These are phyloP conservation scores for Pichia thaimueangensis DNA, from an alignment of 805 yeast genomes.

Conservation along the genomic window DNA sequence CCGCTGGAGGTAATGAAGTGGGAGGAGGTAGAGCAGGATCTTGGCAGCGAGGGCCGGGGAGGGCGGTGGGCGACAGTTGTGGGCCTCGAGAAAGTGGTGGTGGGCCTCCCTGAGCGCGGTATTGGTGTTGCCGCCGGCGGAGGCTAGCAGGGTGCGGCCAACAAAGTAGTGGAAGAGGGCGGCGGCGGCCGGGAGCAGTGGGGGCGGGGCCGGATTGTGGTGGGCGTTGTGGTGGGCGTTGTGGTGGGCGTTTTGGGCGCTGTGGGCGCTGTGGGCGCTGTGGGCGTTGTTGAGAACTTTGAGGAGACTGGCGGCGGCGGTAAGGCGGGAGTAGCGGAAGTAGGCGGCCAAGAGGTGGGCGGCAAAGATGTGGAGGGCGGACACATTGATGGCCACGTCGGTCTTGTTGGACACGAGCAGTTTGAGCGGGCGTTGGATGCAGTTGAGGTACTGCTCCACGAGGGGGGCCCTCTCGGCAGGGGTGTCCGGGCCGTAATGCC, in stretches of 20 bases:
- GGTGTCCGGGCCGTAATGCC: not conserved
- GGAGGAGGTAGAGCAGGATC: slow-evolving; percentile 4
- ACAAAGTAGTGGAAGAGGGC: slow-evolving; percentile 8
- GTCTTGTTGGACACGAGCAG: slow-evolving; percentile 8
- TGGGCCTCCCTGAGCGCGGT: too few species aligned
- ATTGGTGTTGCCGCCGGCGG: too few species aligned
- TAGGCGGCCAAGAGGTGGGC: slow-evolving; percentile 9
- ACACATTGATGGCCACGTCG: slow-evolving; percentile 5
- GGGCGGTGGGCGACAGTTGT: too few species aligned
- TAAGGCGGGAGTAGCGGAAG: slow-evolving; percentile 5
- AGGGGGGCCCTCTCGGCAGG: not conserved
- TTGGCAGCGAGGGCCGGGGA: too few species aligned
- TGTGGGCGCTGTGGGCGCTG: too few species aligned
- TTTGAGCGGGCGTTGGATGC: slow-evolving; percentile 8
- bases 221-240: too few species aligned
- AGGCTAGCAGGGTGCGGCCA: not conserved
- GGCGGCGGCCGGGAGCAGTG: too few species aligned
- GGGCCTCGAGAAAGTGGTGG: too few species aligned
- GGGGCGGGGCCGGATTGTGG: too few species aligned
- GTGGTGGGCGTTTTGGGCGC: too few species aligned
- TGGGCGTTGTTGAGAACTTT: too few species aligned
- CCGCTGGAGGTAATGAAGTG: not conserved
- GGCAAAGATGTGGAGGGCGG: slow-evolving; percentile 10
- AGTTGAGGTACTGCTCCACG: slow-evolving; percentile 7
- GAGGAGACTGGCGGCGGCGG: slow-evolving; percentile 4